phyloP scores from a whole-genome alignment of 371 early-diverging fungal species.

The Coemansia linderi region DNA sequence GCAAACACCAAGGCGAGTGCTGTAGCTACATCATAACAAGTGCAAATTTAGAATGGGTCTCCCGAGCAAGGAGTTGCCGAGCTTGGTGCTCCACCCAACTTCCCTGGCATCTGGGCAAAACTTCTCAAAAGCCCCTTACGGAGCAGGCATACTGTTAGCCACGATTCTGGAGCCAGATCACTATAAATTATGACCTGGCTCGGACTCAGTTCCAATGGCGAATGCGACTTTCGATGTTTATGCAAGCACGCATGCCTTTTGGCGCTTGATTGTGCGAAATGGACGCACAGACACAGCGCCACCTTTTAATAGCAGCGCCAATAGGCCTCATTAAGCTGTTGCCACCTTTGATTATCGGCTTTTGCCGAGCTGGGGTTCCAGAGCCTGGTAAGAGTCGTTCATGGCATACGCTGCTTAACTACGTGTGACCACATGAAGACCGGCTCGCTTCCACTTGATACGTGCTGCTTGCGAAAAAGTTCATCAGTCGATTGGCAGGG shows the following conservation, averaged over 20 bases:
- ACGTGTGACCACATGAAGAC: background rate
- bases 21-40: background rate
- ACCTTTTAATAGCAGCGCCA: background rate
- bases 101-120: background rate
- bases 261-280: background rate
- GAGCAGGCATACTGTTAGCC: background rate
- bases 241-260: background rate
- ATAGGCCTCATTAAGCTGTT: background rate
- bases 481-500: slow-evolving; percentile 1
- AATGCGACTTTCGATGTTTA: background rate
- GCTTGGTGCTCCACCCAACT: background rate
- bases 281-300: background rate
- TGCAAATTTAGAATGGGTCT: background rate
- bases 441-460: background rate
- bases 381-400: background rate
- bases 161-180: background rate
- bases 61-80: background rate
- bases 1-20: background rate
- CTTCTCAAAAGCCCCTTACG: background rate
- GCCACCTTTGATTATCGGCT: background rate
- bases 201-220: background rate
- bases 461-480: background rate
- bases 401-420: background rate
- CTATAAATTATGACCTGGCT: background rate
- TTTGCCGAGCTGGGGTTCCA: background rate